A percentile compares a stretch with the other conserved stretches of the same genome.
Evolutionary conservation across 257 asterid species (phyloP).

Genomic region (Cynanchum wilfordii): DNA sequence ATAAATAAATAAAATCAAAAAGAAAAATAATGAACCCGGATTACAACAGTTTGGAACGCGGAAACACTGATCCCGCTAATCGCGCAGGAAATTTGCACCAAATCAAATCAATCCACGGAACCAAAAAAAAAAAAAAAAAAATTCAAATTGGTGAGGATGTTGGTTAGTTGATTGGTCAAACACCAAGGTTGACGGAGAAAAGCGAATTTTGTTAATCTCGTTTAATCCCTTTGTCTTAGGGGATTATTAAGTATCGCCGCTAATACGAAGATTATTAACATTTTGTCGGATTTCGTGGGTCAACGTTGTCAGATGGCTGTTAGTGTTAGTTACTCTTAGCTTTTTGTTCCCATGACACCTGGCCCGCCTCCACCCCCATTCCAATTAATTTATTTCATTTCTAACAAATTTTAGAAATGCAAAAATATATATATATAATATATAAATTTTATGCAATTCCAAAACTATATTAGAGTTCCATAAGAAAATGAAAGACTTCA

Average conservation of each 20-base stretch:
- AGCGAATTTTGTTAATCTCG: too few species aligned
- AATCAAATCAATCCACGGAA: background rate
- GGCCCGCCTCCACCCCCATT: too few species aligned
- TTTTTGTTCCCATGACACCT: too few species aligned
- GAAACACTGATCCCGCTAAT: conserved; percentile 1
- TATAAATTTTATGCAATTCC: background rate
- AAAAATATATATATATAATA: background rate
- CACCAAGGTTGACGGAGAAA: background rate
- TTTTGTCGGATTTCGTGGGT: conserved; percentile 1
- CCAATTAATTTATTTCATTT: too few species aligned
- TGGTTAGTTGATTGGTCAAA: conserved; percentile 1
- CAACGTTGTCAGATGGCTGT: conserved; percentile 4
- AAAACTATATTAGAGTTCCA: background rate
- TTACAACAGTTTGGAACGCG: background rate
- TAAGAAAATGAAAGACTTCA: too few species aligned
- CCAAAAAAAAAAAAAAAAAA: background rate
- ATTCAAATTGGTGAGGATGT: background rate
- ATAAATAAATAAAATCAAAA: background rate
- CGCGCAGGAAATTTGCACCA: conserved; percentile 3
- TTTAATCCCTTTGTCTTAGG: background rate
- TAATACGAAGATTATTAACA: background rate
- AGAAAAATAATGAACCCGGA: background rate
- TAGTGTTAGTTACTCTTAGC: background rate
- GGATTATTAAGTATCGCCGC: background rate
- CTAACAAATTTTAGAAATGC: background rate